Percentiles rank a stretch among this genome's conserved stretches.
Conservation (phyloP, 2,329 filamentous ascomycete genomes). For the Cercospora nicotianae region DNA sequence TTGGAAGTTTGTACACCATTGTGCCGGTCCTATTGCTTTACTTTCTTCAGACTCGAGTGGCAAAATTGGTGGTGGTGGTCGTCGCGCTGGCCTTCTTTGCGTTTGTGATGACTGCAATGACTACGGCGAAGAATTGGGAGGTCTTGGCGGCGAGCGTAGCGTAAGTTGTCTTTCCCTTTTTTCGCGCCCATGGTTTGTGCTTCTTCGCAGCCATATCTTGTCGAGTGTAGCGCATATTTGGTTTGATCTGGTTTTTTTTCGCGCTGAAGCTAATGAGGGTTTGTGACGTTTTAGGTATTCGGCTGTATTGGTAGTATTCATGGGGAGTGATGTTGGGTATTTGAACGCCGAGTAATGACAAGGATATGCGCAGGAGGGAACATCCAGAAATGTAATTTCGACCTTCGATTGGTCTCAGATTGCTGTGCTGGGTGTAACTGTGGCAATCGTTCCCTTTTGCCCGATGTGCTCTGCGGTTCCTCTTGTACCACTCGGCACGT, state of each 20-base stretch:
- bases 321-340: not conserved
- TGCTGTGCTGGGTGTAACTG: not conserved
- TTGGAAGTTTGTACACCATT: not conserved
- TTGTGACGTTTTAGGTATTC: not conserved
- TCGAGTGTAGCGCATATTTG: too few species aligned
- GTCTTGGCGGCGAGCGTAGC: not conserved
- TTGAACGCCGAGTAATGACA: not conserved
- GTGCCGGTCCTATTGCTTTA: not conserved
- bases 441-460: constrained; percentile 6
- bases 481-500: not conserved
- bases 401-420: too few species aligned
- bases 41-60: not conserved
- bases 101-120: not conserved
- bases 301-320: not conserved
- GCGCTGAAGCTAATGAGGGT: not conserved
- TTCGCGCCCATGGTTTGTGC: too few species aligned
- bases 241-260: not conserved
- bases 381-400: too few species aligned
- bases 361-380: too few species aligned
- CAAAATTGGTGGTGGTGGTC: not conserved
- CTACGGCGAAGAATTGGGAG: not conserved
- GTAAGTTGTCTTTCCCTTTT: not conserved
- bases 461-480: not conserved
- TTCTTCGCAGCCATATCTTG: too few species aligned
- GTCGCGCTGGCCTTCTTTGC: not conserved